Percentiles rank a stretch among this genome's conserved stretches.
These are phyloP conservation scores for Pythium phragmitis DNA, from an alignment of 352 stramenopile genomes.

Conservation along the genomic window DNA sequence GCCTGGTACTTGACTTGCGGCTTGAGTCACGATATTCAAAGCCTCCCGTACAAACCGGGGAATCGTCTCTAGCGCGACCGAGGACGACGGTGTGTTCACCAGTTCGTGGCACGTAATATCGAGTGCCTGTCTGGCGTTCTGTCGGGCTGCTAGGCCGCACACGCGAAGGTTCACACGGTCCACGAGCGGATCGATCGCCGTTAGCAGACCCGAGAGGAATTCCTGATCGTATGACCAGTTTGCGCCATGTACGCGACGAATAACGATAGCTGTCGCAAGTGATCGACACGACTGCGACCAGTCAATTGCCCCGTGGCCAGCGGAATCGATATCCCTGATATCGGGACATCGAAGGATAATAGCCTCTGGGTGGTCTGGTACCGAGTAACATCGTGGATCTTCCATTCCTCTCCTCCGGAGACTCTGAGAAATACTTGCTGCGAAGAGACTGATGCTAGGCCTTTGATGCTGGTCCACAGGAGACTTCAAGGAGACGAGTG, in stretches of 20 bases:
- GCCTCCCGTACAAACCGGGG: conserved; percentile 27
- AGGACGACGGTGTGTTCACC: conserved; percentile 22
- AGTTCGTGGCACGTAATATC: conserved; percentile 15
- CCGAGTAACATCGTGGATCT: conserved; percentile 9
- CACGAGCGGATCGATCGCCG: conserved; percentile 47
- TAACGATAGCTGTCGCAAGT: conserved; percentile 35
- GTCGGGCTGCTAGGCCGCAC: conserved; percentile 42
- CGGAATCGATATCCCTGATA: conserved; percentile 17
- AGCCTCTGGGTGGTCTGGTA: conserved; percentile 22
- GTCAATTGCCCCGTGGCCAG: not conserved
- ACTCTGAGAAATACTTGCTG: not conserved
- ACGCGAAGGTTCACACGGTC: conserved; percentile 43
- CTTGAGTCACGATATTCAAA: conserved; percentile 33
- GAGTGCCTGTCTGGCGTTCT: conserved; percentile 31
- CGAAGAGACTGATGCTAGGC: not conserved
- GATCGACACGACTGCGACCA: conserved; percentile 12
- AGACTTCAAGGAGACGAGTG: conserved; percentile 5
- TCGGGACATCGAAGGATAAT: conserved; percentile 20
- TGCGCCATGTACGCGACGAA: conserved; percentile 45
- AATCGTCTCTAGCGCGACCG: conserved; percentile 23
- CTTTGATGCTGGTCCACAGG: not conserved
- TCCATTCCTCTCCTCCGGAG: not conserved
- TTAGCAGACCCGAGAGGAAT: conserved; percentile 44
- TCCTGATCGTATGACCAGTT: conserved; percentile 64
- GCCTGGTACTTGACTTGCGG: conserved; percentile 30